These are phyloP conservation scores for Quercus cerris DNA, from an alignment of 306 rosid species.

Conservation along the genomic window DNA sequence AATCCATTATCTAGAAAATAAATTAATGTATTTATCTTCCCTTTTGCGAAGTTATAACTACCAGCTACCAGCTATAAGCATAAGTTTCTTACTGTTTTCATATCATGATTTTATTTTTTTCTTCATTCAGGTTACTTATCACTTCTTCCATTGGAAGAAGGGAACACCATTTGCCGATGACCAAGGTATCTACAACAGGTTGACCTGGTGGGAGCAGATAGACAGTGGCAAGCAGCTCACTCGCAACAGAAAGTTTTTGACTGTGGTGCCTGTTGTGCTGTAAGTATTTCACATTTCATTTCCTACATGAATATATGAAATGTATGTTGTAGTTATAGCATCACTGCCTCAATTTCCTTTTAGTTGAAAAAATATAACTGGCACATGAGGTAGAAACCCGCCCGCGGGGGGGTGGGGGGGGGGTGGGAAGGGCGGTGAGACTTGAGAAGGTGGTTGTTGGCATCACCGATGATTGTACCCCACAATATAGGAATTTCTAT, in stretches of 20 bases:
- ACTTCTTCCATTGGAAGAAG: slow-evolving; percentile 45
- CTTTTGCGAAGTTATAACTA: not conserved
- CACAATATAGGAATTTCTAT: not conserved
- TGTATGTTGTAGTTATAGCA: not conserved
- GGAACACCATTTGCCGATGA: slow-evolving; percentile 52
- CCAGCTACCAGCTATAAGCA: not conserved
- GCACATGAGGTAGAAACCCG: not conserved
- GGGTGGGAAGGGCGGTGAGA: no score
- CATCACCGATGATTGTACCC: not conserved
- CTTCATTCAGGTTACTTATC: slow-evolving; percentile 35
- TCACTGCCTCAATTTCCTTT: not conserved
- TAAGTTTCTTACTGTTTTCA: not conserved
- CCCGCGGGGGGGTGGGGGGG: no score
- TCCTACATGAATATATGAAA: not conserved
- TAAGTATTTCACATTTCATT: slow-evolving; percentile 19
- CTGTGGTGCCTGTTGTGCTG: slow-evolving; percentile 41
- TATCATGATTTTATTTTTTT: not conserved
- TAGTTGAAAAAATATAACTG: not conserved
- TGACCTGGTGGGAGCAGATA: slow-evolving; percentile 52
- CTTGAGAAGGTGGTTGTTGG: not conserved
- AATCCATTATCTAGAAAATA: not conserved
- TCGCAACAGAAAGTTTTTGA: slow-evolving; percentile 41
- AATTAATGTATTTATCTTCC: not conserved
- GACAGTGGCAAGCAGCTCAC: slow-evolving; percentile 47
- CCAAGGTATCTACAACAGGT: slow-evolving; percentile 43